A percentile compares a stretch with the other conserved stretches of the same genome.
Conservation (phyloP, 306 rosid genomes). For the Ceratonia siliqua region DNA sequence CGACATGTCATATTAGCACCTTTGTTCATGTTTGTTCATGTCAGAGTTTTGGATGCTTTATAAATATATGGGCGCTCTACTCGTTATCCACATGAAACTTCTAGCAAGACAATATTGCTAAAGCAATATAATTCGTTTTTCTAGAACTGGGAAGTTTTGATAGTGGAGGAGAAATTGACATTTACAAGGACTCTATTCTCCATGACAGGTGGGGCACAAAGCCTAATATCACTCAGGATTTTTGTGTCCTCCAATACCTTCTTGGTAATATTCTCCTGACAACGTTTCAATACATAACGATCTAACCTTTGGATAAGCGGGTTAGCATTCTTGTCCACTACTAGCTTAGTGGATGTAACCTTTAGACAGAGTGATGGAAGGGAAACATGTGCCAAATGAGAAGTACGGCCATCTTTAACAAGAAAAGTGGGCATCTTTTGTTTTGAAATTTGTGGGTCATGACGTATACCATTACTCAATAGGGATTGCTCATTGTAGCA, state of each 20-base stretch:
- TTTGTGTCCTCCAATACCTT: constrained; percentile 29
- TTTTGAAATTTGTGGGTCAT: constrained; percentile 33
- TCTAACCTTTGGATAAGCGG: constrained; percentile 31
- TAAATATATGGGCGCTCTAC: constrained; percentile 7
- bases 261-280: background rate
- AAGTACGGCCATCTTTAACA: constrained; percentile 29
- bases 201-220: constrained; percentile 38
- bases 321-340: constrained; percentile 45
- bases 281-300: background rate
- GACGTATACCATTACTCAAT: constrained; percentile 35
- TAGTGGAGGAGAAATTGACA: constrained; percentile 38
- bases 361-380: constrained; percentile 30
- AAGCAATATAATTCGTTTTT: constrained; percentile 19
- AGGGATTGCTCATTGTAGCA: background rate
- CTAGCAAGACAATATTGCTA: constrained; percentile 31
- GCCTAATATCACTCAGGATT: constrained; percentile 23
- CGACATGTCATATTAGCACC: constrained; percentile 33
- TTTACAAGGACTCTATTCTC: constrained; percentile 5
- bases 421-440: constrained; percentile 28
- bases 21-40: constrained; percentile 29
- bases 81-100: constrained; percentile 26
- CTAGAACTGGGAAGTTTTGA: constrained; percentile 36
- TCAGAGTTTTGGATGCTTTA: background rate
- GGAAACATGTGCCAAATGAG: constrained; percentile 44
- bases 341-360: constrained; percentile 40